A percentile compares a stretch with the other conserved stretches of the same genome.
Evolutionary conservation across 345 rosid species (phyloP).

Genomic region (Populus davidiana): DNA sequence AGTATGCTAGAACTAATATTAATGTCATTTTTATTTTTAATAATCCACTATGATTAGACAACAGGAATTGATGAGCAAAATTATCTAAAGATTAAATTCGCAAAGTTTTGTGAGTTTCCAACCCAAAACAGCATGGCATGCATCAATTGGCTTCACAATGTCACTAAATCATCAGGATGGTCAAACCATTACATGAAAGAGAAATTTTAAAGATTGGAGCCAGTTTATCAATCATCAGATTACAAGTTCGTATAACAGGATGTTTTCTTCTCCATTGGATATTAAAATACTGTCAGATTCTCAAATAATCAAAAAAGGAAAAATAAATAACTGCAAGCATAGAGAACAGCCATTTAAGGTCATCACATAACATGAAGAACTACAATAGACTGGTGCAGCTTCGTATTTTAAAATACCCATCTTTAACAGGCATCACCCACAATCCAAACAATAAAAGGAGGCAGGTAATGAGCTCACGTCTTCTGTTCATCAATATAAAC

Average conservation of each 20-base stretch:
- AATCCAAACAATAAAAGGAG: background rate
- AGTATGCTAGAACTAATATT: background rate
- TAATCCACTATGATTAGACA: background rate
- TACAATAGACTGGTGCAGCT: background rate
- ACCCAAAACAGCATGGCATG: background rate
- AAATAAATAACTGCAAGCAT: background rate
- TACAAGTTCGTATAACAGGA: background rate
- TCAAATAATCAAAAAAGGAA: background rate
- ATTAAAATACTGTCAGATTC: background rate
- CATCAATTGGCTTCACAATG: background rate
- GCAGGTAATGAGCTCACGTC: background rate
- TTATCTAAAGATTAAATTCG: background rate
- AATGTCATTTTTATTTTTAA: background rate
- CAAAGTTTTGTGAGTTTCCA: background rate
- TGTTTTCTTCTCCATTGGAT: background rate
- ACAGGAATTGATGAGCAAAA: background rate
- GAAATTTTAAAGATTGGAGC: background rate
- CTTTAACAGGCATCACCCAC: background rate
- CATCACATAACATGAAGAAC: background rate
- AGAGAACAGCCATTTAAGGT: background rate
- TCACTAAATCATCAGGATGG: background rate
- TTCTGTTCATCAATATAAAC: background rate
- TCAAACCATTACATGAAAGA: background rate
- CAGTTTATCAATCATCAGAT: background rate
- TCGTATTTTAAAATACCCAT: background rate